Conservation (phyloP, 129 eudicot species). For the Apium graveolens region DNA sequence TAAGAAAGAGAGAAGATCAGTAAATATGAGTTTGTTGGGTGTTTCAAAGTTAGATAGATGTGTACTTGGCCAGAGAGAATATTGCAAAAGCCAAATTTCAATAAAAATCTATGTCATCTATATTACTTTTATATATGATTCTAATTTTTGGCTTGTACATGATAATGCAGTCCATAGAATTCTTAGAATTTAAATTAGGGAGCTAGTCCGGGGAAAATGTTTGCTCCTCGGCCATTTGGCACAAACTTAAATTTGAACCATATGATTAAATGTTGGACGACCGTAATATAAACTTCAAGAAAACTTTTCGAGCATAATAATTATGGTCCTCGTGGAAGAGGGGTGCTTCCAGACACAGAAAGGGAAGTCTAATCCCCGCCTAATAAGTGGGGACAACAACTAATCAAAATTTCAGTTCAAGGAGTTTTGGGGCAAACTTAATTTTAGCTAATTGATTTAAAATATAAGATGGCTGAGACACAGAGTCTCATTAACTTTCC, state of each 20-base stretch:
- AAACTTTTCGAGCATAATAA: not conserved
- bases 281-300: not conserved
- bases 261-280: not conserved
- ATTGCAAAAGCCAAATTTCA: not conserved
- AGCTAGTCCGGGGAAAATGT: not conserved
- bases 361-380: not conserved
- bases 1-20: not conserved
- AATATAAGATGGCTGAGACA: not conserved
- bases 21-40: not conserved
- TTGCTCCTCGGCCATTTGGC: not conserved
- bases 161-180: not conserved
- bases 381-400: not conserved
- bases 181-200: not conserved
- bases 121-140: not conserved
- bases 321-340: not conserved
- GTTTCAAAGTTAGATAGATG: not conserved
- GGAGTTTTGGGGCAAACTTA: not conserved
- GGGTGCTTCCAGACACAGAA: not conserved
- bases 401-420: not conserved
- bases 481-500: not conserved
- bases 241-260: not conserved
- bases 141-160: not conserved
- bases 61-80: not conserved
- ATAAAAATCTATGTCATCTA: not conserved
- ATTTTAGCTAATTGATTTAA: not conserved